A percentile compares a stretch with the other conserved stretches of the same genome.
These are phyloP conservation scores for sweet orange (Citrus sinensis) DNA, from an alignment of 345 rosid genomes.

Conservation along the genomic window DNA sequence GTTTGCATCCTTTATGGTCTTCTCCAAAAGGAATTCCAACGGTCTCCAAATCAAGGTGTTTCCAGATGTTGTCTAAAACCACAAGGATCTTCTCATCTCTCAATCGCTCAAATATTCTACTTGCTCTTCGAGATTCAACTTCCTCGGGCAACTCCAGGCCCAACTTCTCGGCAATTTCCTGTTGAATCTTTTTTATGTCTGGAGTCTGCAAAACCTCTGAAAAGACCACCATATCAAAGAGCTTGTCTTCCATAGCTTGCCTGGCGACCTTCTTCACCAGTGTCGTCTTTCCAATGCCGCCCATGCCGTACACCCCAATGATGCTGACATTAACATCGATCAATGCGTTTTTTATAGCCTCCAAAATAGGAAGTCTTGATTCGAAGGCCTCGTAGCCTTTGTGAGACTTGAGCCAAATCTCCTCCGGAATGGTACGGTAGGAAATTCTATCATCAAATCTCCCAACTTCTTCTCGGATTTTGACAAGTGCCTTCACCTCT, in stretches of 20 bases:
- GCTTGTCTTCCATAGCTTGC: background rate
- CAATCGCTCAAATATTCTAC: background rate
- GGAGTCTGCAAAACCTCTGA: background rate
- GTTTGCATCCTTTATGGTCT: too few relatives aligned
- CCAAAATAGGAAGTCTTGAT: too few relatives aligned
- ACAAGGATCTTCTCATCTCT: too few relatives aligned
- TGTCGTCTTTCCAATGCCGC: conserved; percentile 22
- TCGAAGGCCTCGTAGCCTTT: too few relatives aligned
- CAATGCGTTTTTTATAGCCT: background rate
- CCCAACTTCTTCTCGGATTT: too few relatives aligned
- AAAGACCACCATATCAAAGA: background rate
- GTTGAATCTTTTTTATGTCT: too few relatives aligned
- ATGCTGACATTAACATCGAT: background rate
- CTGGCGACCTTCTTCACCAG: background rate
- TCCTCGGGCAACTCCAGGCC: background rate
- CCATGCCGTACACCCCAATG: conserved; percentile 10
- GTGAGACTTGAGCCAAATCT: too few relatives aligned
- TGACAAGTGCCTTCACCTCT: too few relatives aligned
- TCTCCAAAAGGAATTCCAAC: too few relatives aligned
- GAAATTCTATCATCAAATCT: background rate
- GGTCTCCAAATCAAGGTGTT: too few relatives aligned
- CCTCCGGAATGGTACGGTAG: background rate
- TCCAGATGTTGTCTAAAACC: too few relatives aligned
- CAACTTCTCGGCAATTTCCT: background rate
- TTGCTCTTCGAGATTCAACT: background rate